Percentiles rank a stretch among this genome's conserved stretches.
These are phyloP conservation scores for Musa balbisiana DNA, from an alignment of 202 grass and related monocot species.

Conservation along the genomic window DNA sequence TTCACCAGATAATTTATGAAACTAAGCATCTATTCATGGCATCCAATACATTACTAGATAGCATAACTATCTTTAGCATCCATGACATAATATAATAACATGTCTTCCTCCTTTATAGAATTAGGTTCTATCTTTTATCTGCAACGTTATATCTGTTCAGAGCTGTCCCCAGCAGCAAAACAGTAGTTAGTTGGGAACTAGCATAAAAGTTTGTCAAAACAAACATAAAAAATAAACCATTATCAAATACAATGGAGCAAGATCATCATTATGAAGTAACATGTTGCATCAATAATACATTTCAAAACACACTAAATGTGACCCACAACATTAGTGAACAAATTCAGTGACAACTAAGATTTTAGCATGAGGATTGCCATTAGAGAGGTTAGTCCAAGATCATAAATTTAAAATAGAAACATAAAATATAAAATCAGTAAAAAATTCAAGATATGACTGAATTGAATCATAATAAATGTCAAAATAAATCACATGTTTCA, in stretches of 20 bases:
- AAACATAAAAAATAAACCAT: background rate
- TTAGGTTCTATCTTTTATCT: background rate
- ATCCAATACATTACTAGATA: background rate
- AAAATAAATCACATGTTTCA: too few relatives aligned
- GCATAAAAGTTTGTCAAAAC: background rate
- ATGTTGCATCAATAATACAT: background rate
- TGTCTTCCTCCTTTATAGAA: background rate
- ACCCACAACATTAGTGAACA: background rate
- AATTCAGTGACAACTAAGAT: background rate
- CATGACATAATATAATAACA: background rate
- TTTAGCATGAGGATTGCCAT: background rate
- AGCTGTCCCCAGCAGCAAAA: background rate
- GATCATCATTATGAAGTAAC: background rate
- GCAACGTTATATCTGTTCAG: background rate
- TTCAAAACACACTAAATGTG: background rate
- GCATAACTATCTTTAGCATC: background rate
- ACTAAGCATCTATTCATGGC: background rate
- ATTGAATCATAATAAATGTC: too few relatives aligned
- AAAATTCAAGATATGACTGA: background rate
- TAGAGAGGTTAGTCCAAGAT: background rate
- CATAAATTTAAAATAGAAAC: background rate
- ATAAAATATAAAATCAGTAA: background rate
- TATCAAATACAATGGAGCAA: background rate
- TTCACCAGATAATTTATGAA: background rate
- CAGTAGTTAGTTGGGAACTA: background rate